Evolutionary conservation across 2,329 filamentous ascomycete species (phyloP), one percentile per base, ranked within the genome.

Genomic region (Dryadomyces quercivorus): DNA sequence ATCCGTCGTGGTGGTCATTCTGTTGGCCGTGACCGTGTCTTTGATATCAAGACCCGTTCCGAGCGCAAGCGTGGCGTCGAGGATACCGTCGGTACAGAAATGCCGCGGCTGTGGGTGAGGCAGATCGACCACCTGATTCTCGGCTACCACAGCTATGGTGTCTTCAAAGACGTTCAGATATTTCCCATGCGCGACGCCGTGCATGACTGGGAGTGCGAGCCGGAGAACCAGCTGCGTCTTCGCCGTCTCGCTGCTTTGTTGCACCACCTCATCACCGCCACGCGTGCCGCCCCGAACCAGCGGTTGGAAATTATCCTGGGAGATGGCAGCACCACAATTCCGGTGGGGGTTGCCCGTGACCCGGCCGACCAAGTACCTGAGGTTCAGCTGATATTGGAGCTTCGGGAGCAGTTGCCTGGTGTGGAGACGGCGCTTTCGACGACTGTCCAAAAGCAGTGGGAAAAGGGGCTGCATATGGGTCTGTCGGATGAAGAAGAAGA

Each of bases 11-110:
- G 61, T 5, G 69, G 69, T 0, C 54, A 55, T 13, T 5, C 51
- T 1, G 56, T 68, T 4, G 61, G 65, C 0, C 71, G 73, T 18
- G 47, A 59, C 0, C 55, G 58, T 1, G 44, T 74, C 15, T 72
- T 75, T 49, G 72, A 75, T 38, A 63, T 75, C 56, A 75, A 75
- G 61, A 75, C 73, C 0, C 68, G 73, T 26, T 67, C 63, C 20
- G 53, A 59, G 6, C 52, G 56, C 1, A 60, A 59, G n/a, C 56
- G 58, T 16, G 57, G 59, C 3, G 6, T 26, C 43, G 61, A 62
- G 2, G 63, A 69, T 50, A 62, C 63, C 18, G 56, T 72, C 0
- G 63, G 56, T 12, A 59, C 67, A 4, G 67, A 74, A 46, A 59
- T 75, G 10, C 70, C 69, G 5, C 70, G 70, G 0, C 61, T 75